Evolutionary conservation across 2,329 filamentous ascomycete genomes (phyloP), one percentile per base, ranked within the genome.

Genomic region (Fragosphaeria purpurea): DNA sequence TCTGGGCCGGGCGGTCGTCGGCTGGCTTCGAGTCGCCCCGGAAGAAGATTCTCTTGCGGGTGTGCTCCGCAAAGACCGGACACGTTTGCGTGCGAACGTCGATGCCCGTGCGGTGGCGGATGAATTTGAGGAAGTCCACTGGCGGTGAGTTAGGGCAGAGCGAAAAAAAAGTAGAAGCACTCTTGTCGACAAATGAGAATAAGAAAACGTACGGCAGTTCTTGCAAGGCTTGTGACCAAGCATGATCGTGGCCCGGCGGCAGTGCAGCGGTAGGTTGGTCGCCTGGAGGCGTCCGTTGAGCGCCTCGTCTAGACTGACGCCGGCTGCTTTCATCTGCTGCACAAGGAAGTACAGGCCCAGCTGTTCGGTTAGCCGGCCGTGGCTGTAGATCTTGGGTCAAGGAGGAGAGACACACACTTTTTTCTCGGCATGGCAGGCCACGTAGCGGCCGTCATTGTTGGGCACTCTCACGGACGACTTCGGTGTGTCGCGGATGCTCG

Each of bases 191-290:
- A 3, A 37, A 37, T 37, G 11, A 37, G 7, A 37, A 37, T 37
- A 7, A 7, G 6, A 11, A 5, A 1, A 55, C 55, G 3, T 38
- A 55, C 53, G 31, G 43, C 55, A 57, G 37, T 46, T 57, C 10
- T 47, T 51, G 50, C 55, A 57, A 1, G 55, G 54, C 32, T 46
- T 54, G 40, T 56, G 55, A 4, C 55, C 54, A 0, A 56, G 49
- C 6, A 53, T 37, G 7, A 57, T 48, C 9, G 12, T 39, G 10
- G 55, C 55, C 4, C 12, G 12, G 13, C 41, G 34, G 1, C 44
- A 46, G n/a, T 34, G 7, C 10, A 41, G 44, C 2, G 53, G 50
- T 8, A 57, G 47, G 1, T 47, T 3, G 0, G 9, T 34, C 1
- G 32, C 8, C 0, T 34, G 41, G 1, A 57, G 50, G 4, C 44